Percentiles rank a stretch among this genome's conserved stretches.
phyloP scores from a whole-genome alignment of 345 rosid genomes.

The Eutrema heterophyllum region DNA sequence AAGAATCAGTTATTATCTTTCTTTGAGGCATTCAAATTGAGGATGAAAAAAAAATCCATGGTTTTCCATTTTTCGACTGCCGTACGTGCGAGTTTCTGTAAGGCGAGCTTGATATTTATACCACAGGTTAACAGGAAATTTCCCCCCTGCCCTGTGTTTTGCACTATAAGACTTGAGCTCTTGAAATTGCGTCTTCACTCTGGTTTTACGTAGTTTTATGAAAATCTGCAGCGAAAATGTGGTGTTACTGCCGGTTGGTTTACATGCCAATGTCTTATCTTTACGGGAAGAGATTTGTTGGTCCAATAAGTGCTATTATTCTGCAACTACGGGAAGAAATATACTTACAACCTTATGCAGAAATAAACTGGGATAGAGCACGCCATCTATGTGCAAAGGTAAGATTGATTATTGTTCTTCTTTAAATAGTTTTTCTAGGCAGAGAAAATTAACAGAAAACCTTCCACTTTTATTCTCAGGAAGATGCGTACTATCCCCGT shows the following conservation, averaged over 20 bases:
- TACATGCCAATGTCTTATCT: slow-evolving; percentile 74
- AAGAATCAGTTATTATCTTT: too few relatives aligned
- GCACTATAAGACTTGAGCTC: not conserved
- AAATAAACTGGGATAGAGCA: slow-evolving; percentile 47
- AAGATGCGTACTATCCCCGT: slow-evolving; percentile 58
- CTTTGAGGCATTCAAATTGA: too few relatives aligned
- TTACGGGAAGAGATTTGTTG: slow-evolving; percentile 58
- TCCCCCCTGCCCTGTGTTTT: not conserved
- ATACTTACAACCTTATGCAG: slow-evolving; percentile 43
- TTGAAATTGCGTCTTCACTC: not conserved
- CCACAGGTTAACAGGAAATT: not conserved
- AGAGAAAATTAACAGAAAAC: not conserved
- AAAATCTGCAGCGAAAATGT: slow-evolving; percentile 48
- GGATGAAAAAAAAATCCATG: too few relatives aligned
- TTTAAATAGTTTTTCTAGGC: not conserved
- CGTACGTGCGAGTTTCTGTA: too few relatives aligned
- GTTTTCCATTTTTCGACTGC: too few relatives aligned
- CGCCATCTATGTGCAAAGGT: slow-evolving; percentile 52
- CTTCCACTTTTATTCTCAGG: slow-evolving; percentile 31
- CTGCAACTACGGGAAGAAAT: slow-evolving; percentile 47
- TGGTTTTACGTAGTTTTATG: not conserved
- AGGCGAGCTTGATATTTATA: not conserved
- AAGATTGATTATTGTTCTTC: not conserved
- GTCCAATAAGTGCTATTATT: slow-evolving; percentile 50
- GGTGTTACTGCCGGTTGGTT: slow-evolving; percentile 59